Base-by-base conservation (phyloP, 352 stramenopile genomes). In the Blastocystis sp. region DNA sequence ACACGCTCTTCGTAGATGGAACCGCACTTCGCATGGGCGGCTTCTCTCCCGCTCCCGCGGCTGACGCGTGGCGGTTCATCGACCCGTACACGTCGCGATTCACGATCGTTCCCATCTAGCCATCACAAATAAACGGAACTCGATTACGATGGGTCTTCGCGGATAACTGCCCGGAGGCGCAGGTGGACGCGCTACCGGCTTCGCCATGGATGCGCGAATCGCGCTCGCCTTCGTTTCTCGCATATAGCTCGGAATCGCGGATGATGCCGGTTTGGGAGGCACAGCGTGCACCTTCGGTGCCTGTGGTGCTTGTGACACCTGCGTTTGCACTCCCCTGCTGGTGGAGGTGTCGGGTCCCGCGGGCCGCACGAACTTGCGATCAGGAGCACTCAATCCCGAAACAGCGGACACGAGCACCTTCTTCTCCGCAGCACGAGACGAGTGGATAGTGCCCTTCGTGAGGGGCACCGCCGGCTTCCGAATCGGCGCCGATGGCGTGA, bases 221-320 rank as follows among this genome's bases (percentile, higher is more conserved):
- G 48, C 48, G 48, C 66, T 76, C 19, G 66, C 66, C 21, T 40
- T 45, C 10, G 66, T 76, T 24, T 76, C 66, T 19, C 66, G 66
- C 66, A 76, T 76, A 28, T 76, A 76, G 38, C 38, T 76, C 10
- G 66, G 66, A 76, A 76, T 24, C 10, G 66, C 28, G 48, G 48
- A 57, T 7, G 48, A 57, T 7, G 48, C 0, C 48, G 48, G 48
- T 14, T 57, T 57, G 48, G 48, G 14, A 7, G 48, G 6, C 6
- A 14, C 48, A 57, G 48, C 6, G 14, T 57, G 48, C 6, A 57
- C 48, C 48, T 7, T 17, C 6, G 6, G 6, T 17, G 48, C 6
- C 14, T 57, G 6, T 57, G 48, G 28, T 34, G 28, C 28, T 34
- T 34, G 28, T 34, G 28, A 34, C 28, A 34, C 28, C 28, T 34